phyloP scores from a whole-genome alignment of 208 protist species.

The Endotrypanum monterogeii region DNA sequence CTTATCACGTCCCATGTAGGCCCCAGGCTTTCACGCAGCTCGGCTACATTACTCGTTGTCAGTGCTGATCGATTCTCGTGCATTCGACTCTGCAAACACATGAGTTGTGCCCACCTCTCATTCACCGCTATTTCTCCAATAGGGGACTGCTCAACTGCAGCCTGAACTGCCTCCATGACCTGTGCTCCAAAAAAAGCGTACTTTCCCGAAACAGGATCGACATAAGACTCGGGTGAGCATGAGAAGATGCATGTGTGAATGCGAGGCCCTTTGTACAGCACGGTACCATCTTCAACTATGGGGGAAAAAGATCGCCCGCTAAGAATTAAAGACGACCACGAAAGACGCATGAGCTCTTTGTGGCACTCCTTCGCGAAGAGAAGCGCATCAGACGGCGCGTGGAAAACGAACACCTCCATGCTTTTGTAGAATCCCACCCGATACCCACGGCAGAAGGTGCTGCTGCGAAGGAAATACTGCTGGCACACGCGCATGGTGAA shows the following conservation, averaged over 20 bases:
- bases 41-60: slow-evolving; percentile 6
- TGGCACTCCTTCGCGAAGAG: slow-evolving; percentile 74
- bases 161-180: slow-evolving; percentile 50
- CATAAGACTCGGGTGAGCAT: slow-evolving; percentile 65
- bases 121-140: slow-evolving; percentile 86
- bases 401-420: slow-evolving; percentile 78
- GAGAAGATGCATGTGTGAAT: slow-evolving; percentile 86
- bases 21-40: slow-evolving; percentile 40
- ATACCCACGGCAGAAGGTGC: slow-evolving; percentile 46
- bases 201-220: slow-evolving; percentile 67
- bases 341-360: slow-evolving; percentile 52
- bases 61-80: slow-evolving; percentile 12
- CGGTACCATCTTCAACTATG: slow-evolving; percentile 46
- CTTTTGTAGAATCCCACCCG: slow-evolving; percentile 48
- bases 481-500: slow-evolving; percentile 76
- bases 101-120: slow-evolving; percentile 48
- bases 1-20: slow-evolving; percentile 58
- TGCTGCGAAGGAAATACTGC: slow-evolving; percentile 52
- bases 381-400: slow-evolving; percentile 64
- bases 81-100: slow-evolving; percentile 48
- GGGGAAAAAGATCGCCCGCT: slow-evolving; percentile 38
- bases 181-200: slow-evolving; percentile 70
- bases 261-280: slow-evolving; percentile 79
- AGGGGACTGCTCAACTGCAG: slow-evolving; percentile 49
- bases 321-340: slow-evolving; percentile 47